Base-by-base conservation (phyloP, 495 filamentous ascomycete genomes). In the Ramalina intermedia region DNA sequence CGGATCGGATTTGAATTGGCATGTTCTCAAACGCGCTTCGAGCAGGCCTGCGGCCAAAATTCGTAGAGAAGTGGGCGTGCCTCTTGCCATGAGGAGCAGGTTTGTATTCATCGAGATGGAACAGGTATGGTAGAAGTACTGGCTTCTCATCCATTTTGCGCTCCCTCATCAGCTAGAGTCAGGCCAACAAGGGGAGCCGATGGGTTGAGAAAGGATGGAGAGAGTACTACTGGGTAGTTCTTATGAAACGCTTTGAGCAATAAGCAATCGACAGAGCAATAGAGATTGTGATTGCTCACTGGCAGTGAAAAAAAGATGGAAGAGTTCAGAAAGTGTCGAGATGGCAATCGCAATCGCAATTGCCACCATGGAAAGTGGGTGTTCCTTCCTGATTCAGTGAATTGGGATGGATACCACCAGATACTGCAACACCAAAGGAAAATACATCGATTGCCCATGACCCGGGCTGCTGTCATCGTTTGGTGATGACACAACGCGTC, bases 111-210 rank as follows among this genome's bases (percentile, higher is more conserved):
- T 56, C 58, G 51, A 60, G 57, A 58, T 65, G 60, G 56, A 35
- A 51, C 62, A 47, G 59, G 55, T 24, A 24, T 58, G 61, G 62
- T 63, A 57, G 57, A 59, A 58, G 54, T 49, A 48, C 56, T 55
- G 60, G 46, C 44, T 54, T 59, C 50, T 56, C 50, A 55, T 43
- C 37, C 37, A 50, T 51, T 45, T 49, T 18, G 26, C 18, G 11
- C 35, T 47, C 16, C 35, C 14, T 37, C 44, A 37, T 12, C 8
- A 41, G 17, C 39, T 24, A 41, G 8, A 41, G 17, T 12, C 17
- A 41, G 21, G 39, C 39, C 17, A 41, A n/a, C 1, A 41, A n/a
- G 14, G 8, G 21, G 17, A 41, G 23, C 11, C 8, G 17, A 23
- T 41, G 39, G 9, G 7, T 41, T 41, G 8, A 33, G 29, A 9